phyloP scores from a whole-genome alignment of 2,329 filamentous ascomycete genomes.

The Venturia pyrina region DNA sequence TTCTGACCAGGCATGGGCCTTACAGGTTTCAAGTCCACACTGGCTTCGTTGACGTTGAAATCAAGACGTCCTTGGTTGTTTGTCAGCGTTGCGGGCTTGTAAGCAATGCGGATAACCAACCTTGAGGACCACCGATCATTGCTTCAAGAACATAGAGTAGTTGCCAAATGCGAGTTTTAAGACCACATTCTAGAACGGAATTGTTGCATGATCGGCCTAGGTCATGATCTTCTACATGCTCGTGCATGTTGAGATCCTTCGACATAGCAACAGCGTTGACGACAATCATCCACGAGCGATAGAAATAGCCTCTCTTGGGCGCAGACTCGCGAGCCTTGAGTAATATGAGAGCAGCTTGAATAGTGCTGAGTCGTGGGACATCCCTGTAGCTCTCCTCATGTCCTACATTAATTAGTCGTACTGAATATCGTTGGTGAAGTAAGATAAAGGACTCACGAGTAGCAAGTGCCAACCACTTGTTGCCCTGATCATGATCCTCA shows the following conservation, averaged over 20 bases:
- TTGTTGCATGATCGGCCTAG: constrained; percentile 61
- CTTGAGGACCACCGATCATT: constrained; percentile 91
- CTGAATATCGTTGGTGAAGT: no score
- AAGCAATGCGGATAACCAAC: constrained; percentile 34
- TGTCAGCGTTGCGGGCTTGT: constrained; percentile 12
- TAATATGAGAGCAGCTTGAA: constrained; percentile 79
- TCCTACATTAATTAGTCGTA: constrained; percentile 38
- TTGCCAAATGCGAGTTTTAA: constrained; percentile 86
- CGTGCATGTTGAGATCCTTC: constrained; percentile 80
- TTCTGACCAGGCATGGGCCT: constrained; percentile 57
- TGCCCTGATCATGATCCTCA: constrained; percentile 72
- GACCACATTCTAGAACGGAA: constrained; percentile 63
- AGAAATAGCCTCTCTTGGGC: constrained; percentile 90
- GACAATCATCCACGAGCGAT: constrained; percentile 92
- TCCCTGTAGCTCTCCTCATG: constrained; percentile 94
- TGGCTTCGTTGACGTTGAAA: constrained; percentile 62
- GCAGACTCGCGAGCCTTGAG: constrained; percentile 87
- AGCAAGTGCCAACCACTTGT: constrained; percentile 87
- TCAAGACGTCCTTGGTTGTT: constrained; percentile 61
- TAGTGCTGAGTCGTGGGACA: constrained; percentile 76
- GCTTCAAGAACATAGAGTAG: constrained; percentile 75
- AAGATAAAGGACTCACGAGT: constrained; percentile 49
- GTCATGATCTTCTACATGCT: constrained; percentile 72
- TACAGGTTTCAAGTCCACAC: constrained; percentile 63
- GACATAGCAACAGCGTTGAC: constrained; percentile 89